These are phyloP conservation scores for Penicillium manginii DNA, from an alignment of 495 filamentous ascomycete genomes.

Conservation along the genomic window DNA sequence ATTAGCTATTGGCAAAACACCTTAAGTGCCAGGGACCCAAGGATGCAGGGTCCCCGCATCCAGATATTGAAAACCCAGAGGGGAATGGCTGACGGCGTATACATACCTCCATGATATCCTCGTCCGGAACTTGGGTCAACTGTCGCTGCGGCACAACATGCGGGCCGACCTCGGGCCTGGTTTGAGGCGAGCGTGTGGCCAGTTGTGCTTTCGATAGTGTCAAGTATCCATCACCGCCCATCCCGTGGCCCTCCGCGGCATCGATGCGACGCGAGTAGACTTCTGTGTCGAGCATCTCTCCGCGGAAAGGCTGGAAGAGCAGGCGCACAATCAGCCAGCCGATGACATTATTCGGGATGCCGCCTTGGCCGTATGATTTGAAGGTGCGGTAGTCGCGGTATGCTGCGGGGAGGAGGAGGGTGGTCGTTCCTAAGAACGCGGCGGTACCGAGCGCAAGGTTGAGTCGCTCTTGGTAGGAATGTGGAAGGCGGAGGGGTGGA, in stretches of 20 bases:
- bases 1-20: not conserved
- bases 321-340: conserved; percentile 38
- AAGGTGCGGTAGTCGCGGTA: conserved; percentile 41
- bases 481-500: conserved; percentile 12
- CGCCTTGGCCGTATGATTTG: conserved; percentile 39
- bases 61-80: too few species aligned
- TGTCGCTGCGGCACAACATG: conserved; percentile 44
- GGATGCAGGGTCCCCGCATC: too few species aligned
- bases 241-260: conserved; percentile 32
- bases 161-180: conserved; percentile 32
- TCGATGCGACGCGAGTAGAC: conserved; percentile 33
- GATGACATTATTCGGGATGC: conserved; percentile 36
- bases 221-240: conserved; percentile 28
- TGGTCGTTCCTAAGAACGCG: conserved; percentile 24
- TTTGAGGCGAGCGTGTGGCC: conserved; percentile 10
- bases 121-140: conserved; percentile 30
- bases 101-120: conserved; percentile 36
- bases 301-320: conserved; percentile 32
- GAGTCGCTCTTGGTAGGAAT: conserved; percentile 18
- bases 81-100: not conserved
- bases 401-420: conserved; percentile 28
- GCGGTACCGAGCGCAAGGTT: conserved; percentile 26
- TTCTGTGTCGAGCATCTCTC: conserved; percentile 38
- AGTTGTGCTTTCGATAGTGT: conserved; percentile 21
- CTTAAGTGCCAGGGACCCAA: too few species aligned